Conservation (phyloP, 495 filamentous ascomycete species). For the Paragyromitra xinjiangensis region DNA sequence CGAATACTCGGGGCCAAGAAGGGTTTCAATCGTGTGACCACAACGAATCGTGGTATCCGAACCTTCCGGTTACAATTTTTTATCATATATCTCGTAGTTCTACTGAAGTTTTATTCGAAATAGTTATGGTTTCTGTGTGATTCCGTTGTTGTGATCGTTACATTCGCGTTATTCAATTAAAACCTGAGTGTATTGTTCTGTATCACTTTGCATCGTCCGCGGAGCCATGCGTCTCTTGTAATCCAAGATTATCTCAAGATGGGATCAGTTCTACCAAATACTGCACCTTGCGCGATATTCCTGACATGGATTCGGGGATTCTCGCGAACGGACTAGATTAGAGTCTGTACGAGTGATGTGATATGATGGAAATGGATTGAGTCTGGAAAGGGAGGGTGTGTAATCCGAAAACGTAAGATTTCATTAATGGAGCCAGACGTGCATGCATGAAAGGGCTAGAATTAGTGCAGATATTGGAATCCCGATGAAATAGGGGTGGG, state of each 20-base stretch:
- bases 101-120: neutral
- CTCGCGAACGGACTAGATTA: neutral
- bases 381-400: neutral
- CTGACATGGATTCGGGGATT: neutral
- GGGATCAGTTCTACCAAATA: neutral
- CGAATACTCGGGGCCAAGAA: neutral
- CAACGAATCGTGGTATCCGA: neutral
- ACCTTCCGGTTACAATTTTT: neutral
- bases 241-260: neutral
- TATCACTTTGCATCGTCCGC: neutral
- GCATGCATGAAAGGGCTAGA: neutral
- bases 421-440: too few relatives aligned
- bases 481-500: neutral
- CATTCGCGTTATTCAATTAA: neutral
- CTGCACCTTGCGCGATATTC: neutral
- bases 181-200: neutral
- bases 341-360: neutral
- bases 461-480: neutral
- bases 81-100: neutral
- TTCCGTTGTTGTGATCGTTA: neutral
- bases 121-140: neutral
- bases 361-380: neutral
- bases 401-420: neutral
- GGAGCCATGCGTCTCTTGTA: neutral
- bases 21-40: neutral